Evolutionary conservation across 2,329 filamentous ascomycete species (phyloP), one percentile per base, ranked within the genome.

Genomic region (Aspergillus felis): DNA sequence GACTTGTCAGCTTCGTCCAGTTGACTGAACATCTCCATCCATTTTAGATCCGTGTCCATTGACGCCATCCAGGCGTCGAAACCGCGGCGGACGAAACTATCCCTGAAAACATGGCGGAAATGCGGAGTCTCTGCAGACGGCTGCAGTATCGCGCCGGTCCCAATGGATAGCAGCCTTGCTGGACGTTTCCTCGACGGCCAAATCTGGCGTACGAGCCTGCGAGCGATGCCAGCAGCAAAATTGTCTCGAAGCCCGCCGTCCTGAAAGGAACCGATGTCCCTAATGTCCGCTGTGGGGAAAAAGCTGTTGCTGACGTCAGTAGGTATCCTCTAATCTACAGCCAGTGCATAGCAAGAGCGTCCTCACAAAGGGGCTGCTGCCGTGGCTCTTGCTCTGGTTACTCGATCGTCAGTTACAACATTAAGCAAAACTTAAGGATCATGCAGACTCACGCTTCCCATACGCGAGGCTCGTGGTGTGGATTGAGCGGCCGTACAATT

Each of bases 21-120:
- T 32, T 57, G 47, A 14, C 52, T 54, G 35, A 42, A 35, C 44
- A 50, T 61, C 38, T 59, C 57, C 46, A 47, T 51, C 63, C 51
- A 68, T 42, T 65, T 62, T 2, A 32, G 42, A 9, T 62, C 59
- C 17, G 49, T 59, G n/a, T 64, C 62, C 35, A 68, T 59, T 2
- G 59, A 61, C 3, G 61, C 65, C 54, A 68, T 68, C 55, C 51
- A 66, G 12, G 57, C 54, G 25, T 65, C 54, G 54, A 63, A 68
- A 3, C 60, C 59, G 14, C 59, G 44, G 2, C 54, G 57, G 17
- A 68, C 6, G 28, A 68, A 68, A 51, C 66, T 50, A 22, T 68
- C 58, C 6, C 54, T 53, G 35, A 66, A 64, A 27, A 68, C 47
- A 28, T 68, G 54, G 14, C 60, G 60, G 48, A 68, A 68, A 52